phyloP scores from a whole-genome alignment of 2,329 filamentous ascomycete species.

The Thelonectria olida region DNA sequence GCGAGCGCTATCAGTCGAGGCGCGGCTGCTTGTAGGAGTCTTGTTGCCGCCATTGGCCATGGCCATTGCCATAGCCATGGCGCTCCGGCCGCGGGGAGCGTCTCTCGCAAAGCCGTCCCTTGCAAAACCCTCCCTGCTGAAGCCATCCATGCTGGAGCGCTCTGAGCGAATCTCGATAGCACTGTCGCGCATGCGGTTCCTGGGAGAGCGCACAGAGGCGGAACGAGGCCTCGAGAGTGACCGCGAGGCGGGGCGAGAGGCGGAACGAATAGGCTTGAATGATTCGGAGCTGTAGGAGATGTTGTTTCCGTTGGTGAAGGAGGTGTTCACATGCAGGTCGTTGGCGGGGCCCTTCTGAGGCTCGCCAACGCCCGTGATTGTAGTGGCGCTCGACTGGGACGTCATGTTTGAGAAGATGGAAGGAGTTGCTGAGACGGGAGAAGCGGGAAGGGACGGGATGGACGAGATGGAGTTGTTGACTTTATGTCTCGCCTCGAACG shows the following conservation, averaged over 20 bases:
- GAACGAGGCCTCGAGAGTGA: not conserved
- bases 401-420: slow-evolving; percentile 26
- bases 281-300: slow-evolving; percentile 24
- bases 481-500: slow-evolving; percentile 39
- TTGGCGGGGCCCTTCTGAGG: slow-evolving; percentile 11
- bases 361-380: not conserved
- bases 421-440: slow-evolving; percentile 22
- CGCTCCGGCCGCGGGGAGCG: not conserved
- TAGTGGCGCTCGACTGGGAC: slow-evolving; percentile 14
- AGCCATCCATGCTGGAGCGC: slow-evolving; percentile 43
- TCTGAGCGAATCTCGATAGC: slow-evolving; percentile 43
- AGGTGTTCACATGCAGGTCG: slow-evolving; percentile 17
- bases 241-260: not conserved
- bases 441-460: slow-evolving; percentile 8
- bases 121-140: not conserved
- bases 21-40: slow-evolving; percentile 33
- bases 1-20: slow-evolving; percentile 49
- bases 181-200: slow-evolving; percentile 44
- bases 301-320: slow-evolving; percentile 13
- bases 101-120: not conserved
- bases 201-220: slow-evolving; percentile 8
- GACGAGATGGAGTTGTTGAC: slow-evolving; percentile 34
- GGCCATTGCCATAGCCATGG: slow-evolving; percentile 17
- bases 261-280: slow-evolving; percentile 5
- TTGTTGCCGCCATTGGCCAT: not conserved